A percentile compares a stretch with the other conserved stretches of the same genome.
phyloP scores from a whole-genome alignment of 129 eudicot species.

The Sambucus nigra region DNA sequence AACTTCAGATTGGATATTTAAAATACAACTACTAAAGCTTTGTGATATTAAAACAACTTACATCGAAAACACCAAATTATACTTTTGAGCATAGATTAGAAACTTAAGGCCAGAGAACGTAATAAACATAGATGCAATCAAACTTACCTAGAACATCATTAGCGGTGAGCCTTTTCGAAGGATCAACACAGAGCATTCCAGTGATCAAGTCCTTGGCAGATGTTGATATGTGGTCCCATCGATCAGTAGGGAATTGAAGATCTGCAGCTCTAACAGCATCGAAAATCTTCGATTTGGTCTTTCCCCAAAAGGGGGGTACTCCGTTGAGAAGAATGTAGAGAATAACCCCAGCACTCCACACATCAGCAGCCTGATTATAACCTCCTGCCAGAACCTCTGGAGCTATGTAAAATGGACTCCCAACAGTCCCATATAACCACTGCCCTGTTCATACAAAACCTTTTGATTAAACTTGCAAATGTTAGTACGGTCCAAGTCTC shows the following conservation, averaged over 20 bases:
- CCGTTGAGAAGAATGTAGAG: slow-evolving; percentile 46
- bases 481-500: no score
- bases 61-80: no score
- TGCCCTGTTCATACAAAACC: slow-evolving; percentile 26
- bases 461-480: no score
- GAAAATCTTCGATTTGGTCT: slow-evolving; percentile 43
- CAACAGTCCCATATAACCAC: slow-evolving; percentile 36
- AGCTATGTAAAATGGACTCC: slow-evolving; percentile 51
- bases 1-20: no score
- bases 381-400: slow-evolving; percentile 46
- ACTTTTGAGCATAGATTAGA: no score
- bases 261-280: slow-evolving; percentile 43
- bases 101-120: no score
- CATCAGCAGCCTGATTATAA: slow-evolving; percentile 41
- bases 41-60: no score
- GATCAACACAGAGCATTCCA: slow-evolving; percentile 32
- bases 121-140: background rate
- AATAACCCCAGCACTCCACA: slow-evolving; percentile 53
- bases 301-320: slow-evolving; percentile 55
- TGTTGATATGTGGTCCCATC: slow-evolving; percentile 33
- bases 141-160: slow-evolving; percentile 16
- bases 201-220: slow-evolving; percentile 42
- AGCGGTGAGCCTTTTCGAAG: slow-evolving; percentile 23
- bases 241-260: slow-evolving; percentile 29
- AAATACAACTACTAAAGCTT: no score